Base-by-base conservation (phyloP, 179 eudicot genomes). In the Spergularia azorica region DNA sequence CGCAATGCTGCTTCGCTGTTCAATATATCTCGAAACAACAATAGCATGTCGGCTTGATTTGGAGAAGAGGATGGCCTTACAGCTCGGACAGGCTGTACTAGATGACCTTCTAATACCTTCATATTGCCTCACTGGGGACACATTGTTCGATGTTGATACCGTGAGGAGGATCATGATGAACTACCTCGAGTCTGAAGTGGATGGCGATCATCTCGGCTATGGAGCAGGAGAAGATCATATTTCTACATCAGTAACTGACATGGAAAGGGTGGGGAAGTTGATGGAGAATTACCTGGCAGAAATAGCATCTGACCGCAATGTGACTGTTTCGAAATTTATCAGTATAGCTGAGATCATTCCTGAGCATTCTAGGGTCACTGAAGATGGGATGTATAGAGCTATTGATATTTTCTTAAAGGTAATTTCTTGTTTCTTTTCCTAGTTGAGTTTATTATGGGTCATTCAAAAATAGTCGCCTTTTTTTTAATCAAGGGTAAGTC, bases 91-190 rank as follows among this genome's bases (percentile, higher is more conserved):
- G 77, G 98, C 99, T 18, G 96, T 84, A 48, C 84, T 94, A 17
- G 99, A 96, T 73, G 99, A 96, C 79, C 87, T 96, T 17, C 67
- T 94, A 72, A 91, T 96, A 79, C 99, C 99, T 76, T 90, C 97
- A 1, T 96, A 87, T 75, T 86, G 91, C 66, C 88, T 85, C 48
- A 82, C 84, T 2, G 99, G 94, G 20, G 94, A 89, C 71, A 89
- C 97, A 20, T 76, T 90, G 79, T 92, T 89, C 69, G 99, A 96
- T 81, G 92, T 90, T 72, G 99, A 96, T 39, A 86, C 94, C 0
- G 96, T 91, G 73, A 88, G 88, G 85, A 84, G 96, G 81, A 89
- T 94, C 79, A 74, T 94, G 91, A 78, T 75, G 84, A 91, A 88
- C 85, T 94, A 81, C 74, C 86, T 94, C 5, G 94, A 96, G 79